phyloP scores from a whole-genome alignment of 768 basidiomycete species.

The Holtermanniella nyarrowii region DNA sequence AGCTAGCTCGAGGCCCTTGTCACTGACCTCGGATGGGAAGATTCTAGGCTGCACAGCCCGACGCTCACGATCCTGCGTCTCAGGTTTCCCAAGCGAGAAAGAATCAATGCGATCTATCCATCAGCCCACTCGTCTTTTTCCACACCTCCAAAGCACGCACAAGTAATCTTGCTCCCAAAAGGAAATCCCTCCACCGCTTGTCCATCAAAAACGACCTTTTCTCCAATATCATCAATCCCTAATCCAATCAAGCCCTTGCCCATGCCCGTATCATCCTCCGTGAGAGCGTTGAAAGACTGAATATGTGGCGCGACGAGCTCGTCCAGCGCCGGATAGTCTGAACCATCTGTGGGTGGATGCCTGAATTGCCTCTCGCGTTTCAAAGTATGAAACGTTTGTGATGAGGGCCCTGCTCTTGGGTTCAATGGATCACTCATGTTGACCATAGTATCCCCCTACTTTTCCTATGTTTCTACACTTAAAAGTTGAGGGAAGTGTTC shows the following conservation, averaged over 20 bases:
- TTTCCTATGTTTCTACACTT: no score
- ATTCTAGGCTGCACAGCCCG: constrained; percentile 62
- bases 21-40: constrained; percentile 74
- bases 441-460: neutral
- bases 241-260: constrained; percentile 67
- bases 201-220: constrained; percentile 87
- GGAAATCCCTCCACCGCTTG: constrained; percentile 47
- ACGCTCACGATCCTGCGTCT: constrained; percentile 74
- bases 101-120: constrained; percentile 80
- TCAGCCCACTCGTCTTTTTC: no score
- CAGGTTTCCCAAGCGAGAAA: constrained; percentile 69
- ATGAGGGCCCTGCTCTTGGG: constrained; percentile 10
- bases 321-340: constrained; percentile 70
- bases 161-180: constrained; percentile 67
- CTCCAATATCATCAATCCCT: constrained; percentile 71
- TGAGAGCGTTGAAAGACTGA: constrained; percentile 91
- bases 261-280: constrained; percentile 80
- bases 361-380: constrained; percentile 66
- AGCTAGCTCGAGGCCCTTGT: neutral
- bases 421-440: constrained; percentile 6
- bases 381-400: constrained; percentile 60
- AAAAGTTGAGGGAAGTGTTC: no score
- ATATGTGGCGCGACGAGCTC: constrained; percentile 90
- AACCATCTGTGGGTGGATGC: constrained; percentile 58
- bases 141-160: constrained; percentile 6